Percentiles rank a stretch among this genome's conserved stretches.
phyloP scores from a whole-genome alignment of 129 eudicot genomes.

The Flaveria robusta region DNA sequence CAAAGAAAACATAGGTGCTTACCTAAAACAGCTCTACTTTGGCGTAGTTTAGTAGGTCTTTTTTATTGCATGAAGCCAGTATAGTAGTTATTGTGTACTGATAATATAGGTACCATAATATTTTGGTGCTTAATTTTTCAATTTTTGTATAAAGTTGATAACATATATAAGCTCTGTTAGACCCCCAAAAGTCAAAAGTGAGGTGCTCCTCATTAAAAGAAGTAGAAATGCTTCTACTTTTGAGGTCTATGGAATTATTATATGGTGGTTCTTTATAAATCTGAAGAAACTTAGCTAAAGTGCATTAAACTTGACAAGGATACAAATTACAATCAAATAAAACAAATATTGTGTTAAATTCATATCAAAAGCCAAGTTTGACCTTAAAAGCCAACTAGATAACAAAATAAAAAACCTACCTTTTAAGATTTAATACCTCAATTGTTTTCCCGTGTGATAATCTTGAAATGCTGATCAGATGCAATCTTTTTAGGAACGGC shows the following conservation, averaged over 20 bases:
- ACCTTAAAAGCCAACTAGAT: constrained; percentile 14
- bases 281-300: neutral
- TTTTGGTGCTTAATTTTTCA: neutral
- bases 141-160: neutral
- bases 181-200: constrained; percentile 1
- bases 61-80: constrained; percentile 7
- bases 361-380: neutral
- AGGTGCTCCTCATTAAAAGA: neutral
- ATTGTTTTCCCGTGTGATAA: neutral
- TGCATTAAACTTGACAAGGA: neutral
- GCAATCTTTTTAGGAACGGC: constrained; percentile 10
- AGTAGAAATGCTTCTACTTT: neutral
- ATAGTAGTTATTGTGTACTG: neutral
- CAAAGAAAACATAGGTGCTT: neutral
- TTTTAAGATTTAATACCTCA: neutral
- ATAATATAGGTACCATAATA: neutral
- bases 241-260: constrained; percentile 1
- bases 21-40: neutral
- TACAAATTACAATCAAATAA: neutral
- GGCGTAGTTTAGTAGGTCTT: neutral
- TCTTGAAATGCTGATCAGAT: constrained; percentile 13
- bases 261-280: neutral
- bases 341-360: neutral
- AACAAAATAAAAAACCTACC: neutral
- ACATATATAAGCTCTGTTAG: neutral